Conservation (phyloP, 2,329 filamentous ascomycete species). For the Neophaeococcomyces mojaviensis region DNA sequence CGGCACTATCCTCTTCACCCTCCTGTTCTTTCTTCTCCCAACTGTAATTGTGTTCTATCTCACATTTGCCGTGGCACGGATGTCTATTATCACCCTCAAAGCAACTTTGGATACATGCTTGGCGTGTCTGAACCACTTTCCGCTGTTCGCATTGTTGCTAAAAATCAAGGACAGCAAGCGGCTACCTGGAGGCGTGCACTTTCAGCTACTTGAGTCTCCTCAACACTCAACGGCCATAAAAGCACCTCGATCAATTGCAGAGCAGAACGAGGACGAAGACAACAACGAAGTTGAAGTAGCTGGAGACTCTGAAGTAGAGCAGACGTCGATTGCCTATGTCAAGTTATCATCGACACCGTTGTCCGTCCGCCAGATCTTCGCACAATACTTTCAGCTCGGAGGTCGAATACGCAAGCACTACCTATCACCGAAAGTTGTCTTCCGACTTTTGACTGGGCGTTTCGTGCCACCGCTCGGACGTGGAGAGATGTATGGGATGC, state of each 20-base stretch:
- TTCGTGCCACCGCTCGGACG: constrained; percentile 94
- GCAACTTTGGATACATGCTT: constrained; percentile 84
- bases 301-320: neutral
- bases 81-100: constrained; percentile 91
- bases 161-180: constrained; percentile 85
- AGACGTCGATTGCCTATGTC: constrained; percentile 16
- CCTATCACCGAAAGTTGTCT: constrained; percentile 75
- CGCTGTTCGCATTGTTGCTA: constrained; percentile 93
- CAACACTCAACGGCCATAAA: neutral
- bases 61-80: constrained; percentile 87
- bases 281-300: neutral
- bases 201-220: constrained; percentile 11
- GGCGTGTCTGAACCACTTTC: constrained; percentile 94
- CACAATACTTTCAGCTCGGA: constrained; percentile 93
- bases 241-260: neutral
- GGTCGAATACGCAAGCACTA: constrained; percentile 92
- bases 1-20: constrained; percentile 90
- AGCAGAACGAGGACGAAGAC: constrained; percentile 10
- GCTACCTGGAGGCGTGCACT: constrained; percentile 60
- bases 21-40: constrained; percentile 88
- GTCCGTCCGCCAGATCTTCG: constrained; percentile 86
- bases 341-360: constrained; percentile 69
- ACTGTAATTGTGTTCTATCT: constrained; percentile 96
- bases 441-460: constrained; percentile 79
- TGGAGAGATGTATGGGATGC: constrained; percentile 87